A percentile compares a stretch with the other conserved stretches of the same genome.
Evolutionary conservation across 257 asterid genomes (phyloP).

Genomic region (Primulina eburnea): DNA sequence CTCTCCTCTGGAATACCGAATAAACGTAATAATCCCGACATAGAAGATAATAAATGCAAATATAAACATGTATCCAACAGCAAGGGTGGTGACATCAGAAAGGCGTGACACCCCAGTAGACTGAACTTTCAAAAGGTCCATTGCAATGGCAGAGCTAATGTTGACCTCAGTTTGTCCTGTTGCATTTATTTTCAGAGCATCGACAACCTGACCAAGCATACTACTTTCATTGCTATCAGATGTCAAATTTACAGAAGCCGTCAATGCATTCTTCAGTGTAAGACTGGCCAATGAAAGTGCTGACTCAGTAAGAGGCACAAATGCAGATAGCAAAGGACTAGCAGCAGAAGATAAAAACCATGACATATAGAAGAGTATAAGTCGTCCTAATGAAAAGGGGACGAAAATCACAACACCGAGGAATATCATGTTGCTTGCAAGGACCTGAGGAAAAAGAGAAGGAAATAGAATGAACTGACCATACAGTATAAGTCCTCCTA

Average conservation of each 20-base stretch:
- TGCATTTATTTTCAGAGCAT: slow-evolving; percentile 58
- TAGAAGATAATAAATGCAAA: slow-evolving; percentile 74
- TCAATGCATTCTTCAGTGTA: slow-evolving; percentile 67
- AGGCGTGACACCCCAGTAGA: slow-evolving; percentile 70
- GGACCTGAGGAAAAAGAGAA: slow-evolving; percentile 60
- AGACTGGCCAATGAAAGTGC: slow-evolving; percentile 84
- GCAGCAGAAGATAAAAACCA: slow-evolving; percentile 82
- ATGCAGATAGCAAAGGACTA: slow-evolving; percentile 73
- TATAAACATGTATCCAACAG: slow-evolving; percentile 86
- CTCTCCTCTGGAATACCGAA: slow-evolving; percentile 91
- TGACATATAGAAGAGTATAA: slow-evolving; percentile 58
- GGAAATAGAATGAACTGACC: slow-evolving; percentile 1
- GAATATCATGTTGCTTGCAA: slow-evolving; percentile 97
- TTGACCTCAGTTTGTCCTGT: slow-evolving; percentile 54
- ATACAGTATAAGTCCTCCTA: background rate
- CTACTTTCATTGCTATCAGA: slow-evolving; percentile 53
- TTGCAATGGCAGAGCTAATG: slow-evolving; percentile 52
- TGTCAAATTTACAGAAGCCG: slow-evolving; percentile 79
- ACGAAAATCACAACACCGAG: slow-evolving; percentile 85
- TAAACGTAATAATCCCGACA: slow-evolving; percentile 74
- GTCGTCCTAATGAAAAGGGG: slow-evolving; percentile 86
- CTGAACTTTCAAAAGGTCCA: slow-evolving; percentile 59
- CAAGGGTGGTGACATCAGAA: slow-evolving; percentile 95
- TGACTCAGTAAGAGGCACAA: slow-evolving; percentile 79
- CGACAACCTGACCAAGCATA: slow-evolving; percentile 66